Evolutionary conservation across 345 rosid genomes (phyloP).

Genomic region (Gynandropsis gynandra): DNA sequence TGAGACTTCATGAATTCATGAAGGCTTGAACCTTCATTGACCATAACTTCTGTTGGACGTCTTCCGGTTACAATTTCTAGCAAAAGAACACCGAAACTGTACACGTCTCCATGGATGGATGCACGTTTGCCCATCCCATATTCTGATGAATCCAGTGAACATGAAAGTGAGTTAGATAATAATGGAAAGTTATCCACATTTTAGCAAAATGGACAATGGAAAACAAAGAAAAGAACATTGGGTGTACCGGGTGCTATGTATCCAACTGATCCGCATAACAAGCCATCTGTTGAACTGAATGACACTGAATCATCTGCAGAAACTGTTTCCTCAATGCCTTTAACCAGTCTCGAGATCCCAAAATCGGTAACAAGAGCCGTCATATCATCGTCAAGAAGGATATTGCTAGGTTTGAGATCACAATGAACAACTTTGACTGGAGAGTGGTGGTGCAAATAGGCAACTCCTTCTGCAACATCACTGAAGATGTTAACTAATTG

Average conservation of each 20-base stretch:
- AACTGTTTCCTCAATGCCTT: slow-evolving; percentile 34
- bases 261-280: slow-evolving; percentile 82
- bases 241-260: slow-evolving; percentile 87
- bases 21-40: slow-evolving; percentile 58
- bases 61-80: slow-evolving; percentile 67
- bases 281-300: slow-evolving; percentile 59
- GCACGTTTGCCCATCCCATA: slow-evolving; percentile 79
- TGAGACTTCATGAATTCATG: slow-evolving; percentile 72
- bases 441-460: slow-evolving; percentile 77
- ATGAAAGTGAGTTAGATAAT: neutral
- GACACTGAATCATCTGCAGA: slow-evolving; percentile 42
- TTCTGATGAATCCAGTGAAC: slow-evolving; percentile 33
- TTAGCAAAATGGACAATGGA: neutral
- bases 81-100: slow-evolving; percentile 74
- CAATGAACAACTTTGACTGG: slow-evolving; percentile 89
- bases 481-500: slow-evolving; percentile 67
- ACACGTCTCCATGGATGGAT: slow-evolving; percentile 81
- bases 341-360: slow-evolving; percentile 66
- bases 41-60: slow-evolving; percentile 58
- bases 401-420: slow-evolving; percentile 91
- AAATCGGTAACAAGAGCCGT: slow-evolving; percentile 89
- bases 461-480: slow-evolving; percentile 83
- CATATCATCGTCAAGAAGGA: slow-evolving; percentile 82
- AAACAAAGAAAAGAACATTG: neutral
- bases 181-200: neutral